Percentiles rank a stretch among this genome's conserved stretches.
These are phyloP conservation scores for Rhodotorula mucilaginosa DNA, from an alignment of 1,284 basidiomycete species.

Conservation along the genomic window DNA sequence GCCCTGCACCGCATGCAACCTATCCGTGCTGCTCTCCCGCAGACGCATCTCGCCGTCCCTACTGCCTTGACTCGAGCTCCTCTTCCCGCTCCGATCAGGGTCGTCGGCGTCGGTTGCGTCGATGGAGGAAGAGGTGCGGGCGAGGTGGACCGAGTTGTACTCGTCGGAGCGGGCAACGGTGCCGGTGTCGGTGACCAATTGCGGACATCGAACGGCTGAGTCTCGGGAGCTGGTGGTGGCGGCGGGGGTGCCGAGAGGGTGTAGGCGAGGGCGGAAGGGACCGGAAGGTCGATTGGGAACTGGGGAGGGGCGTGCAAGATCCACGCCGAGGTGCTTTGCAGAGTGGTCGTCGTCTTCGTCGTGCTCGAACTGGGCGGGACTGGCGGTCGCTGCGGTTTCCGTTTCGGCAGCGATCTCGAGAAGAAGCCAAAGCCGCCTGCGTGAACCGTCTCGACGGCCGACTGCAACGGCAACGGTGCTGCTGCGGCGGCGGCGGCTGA, in stretches of 20 bases:
- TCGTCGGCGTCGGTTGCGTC: background rate
- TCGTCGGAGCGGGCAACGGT: background rate
- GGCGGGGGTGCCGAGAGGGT: conserved; percentile 2
- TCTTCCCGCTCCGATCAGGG: background rate
- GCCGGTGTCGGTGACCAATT: background rate
- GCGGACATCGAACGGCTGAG: conserved; percentile 16
- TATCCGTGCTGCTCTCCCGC: conserved; percentile 14
- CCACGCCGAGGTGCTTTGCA: background rate
- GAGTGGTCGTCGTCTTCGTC: background rate
- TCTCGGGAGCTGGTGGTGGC: conserved; percentile 4
- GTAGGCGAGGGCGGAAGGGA: background rate
- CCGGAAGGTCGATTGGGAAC: background rate
- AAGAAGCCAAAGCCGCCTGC: conserved; percentile 38
- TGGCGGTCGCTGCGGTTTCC: background rate
- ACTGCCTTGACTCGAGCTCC: too few species aligned
- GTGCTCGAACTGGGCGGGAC: background rate
- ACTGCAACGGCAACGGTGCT: background rate
- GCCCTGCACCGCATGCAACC: conserved; percentile 26
- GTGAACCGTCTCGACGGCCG: conserved; percentile 18
- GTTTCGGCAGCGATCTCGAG: conserved; percentile 32
- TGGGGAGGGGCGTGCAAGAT: conserved; percentile 1
- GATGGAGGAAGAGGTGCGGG: too few species aligned
- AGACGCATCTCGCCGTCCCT: conserved; percentile 9
- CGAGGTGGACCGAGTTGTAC: background rate
- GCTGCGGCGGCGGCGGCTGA: background rate